phyloP scores from a whole-genome alignment of 1,284 basidiomycete species.

The Leucoagaricus sp. region DNA sequence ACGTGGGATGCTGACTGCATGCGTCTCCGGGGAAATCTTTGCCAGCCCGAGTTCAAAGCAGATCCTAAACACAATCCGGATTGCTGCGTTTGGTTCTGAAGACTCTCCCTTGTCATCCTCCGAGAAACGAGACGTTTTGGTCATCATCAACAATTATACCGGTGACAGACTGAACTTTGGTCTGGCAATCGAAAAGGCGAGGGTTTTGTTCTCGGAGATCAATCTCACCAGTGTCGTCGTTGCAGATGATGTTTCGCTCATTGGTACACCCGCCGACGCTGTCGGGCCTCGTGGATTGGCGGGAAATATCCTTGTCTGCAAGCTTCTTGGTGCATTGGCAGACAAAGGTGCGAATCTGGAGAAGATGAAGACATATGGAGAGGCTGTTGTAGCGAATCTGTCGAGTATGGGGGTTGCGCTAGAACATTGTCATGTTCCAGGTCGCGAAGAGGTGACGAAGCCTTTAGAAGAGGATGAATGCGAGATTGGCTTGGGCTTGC shows the following conservation, averaged over 20 bases:
- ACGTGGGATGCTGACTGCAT: constrained; percentile 56
- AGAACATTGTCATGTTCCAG: constrained; percentile 60
- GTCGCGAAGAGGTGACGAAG: constrained; percentile 26
- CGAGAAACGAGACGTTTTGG: constrained; percentile 35
- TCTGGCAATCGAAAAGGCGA: constrained; percentile 62
- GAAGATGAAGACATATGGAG: constrained; percentile 49
- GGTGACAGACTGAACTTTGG: constrained; percentile 74
- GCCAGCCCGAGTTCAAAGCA: constrained; percentile 66
- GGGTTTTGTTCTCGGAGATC: constrained; percentile 33
- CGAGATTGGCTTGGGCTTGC: constrained; percentile 57
- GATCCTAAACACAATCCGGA: constrained; percentile 51
- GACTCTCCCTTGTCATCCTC: constrained; percentile 1
- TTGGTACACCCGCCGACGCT: constrained; percentile 25
- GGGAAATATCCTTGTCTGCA: constrained; percentile 71
- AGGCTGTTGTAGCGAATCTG: constrained; percentile 44
- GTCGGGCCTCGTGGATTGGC: constrained; percentile 61
- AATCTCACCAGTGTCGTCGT: constrained; percentile 60
- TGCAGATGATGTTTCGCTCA: constrained; percentile 66
- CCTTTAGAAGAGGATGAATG: constrained; percentile 33
- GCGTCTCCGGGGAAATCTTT: constrained; percentile 66
- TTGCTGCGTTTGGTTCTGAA: constrained; percentile 36
- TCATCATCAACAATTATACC: constrained; percentile 50
- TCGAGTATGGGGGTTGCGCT: constrained; percentile 54
- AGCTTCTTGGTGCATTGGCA: constrained; percentile 61
- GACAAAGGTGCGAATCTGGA: constrained; percentile 47